Evolutionary conservation across 1,139 yeast species (phyloP), one percentile per base, ranked within the genome.

Genomic region (Yamadazyma sp.): DNA sequence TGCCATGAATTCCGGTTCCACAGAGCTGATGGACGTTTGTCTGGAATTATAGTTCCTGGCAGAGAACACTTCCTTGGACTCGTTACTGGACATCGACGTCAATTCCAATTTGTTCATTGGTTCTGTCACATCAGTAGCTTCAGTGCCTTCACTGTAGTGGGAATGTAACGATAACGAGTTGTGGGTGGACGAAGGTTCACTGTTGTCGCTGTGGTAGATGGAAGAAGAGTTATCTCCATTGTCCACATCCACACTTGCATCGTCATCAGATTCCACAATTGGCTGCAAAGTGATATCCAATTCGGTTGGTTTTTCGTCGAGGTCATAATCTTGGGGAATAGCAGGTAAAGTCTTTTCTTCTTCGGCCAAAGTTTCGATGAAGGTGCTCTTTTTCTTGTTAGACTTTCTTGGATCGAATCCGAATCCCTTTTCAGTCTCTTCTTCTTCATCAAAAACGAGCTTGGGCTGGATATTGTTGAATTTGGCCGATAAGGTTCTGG

Each of bases 141-240:
- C 52, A 24, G 53, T 50, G 12, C 53, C 53, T 13, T 43, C 48
- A 33, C 64, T 61, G 52, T 60, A 61, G 46, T 67, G 70, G 41
- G 67, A 60, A 47, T 67, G 70, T 51, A 70, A 67, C 1, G 76
- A 70, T 44, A 70, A 64, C 14, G 70, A 57, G 9, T 72, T 65
- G 34, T 70, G 66, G 6, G 71, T 62, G 25, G 67, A 59, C 3
- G 56, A 49, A 34, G 57, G 63, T 39, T 59, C 67, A 37, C 43
- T 43, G 31, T 44, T 39, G 36, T 62, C 68, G 43, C 66, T 27
- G 22, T 62, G 68, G 43, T 70, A 67, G 39, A 61, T 63, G 13
- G 71, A 64, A 18, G 70, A 57, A 26, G 56, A 52, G 39, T 59
- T 59, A 38, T 63, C 71, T 13, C 58, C 59, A 31, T 46, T 21